These are phyloP conservation scores for Saccharomyces hybrid DNA, from an alignment of 1,139 yeast species.

Conservation along the genomic window DNA sequence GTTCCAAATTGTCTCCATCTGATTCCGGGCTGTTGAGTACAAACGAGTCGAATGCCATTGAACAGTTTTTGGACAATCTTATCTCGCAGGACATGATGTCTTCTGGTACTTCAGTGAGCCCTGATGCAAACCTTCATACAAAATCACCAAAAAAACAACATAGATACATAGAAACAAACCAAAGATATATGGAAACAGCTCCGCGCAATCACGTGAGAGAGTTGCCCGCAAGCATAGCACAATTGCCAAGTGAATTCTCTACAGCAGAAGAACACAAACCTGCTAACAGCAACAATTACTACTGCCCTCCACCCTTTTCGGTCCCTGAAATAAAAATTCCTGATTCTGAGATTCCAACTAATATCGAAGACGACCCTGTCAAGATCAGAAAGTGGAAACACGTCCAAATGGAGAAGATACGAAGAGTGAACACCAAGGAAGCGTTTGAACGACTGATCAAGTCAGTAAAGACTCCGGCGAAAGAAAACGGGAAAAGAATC, in stretches of 20 bases:
- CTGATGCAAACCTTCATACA: not conserved
- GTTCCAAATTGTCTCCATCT: not conserved
- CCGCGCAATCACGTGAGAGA: not conserved
- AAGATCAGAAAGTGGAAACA: constrained; percentile 30
- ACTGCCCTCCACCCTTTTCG: constrained; percentile 10
- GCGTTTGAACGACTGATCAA: constrained; percentile 25
- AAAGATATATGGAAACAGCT: not conserved
- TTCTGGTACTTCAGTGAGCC: not conserved
- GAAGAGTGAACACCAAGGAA: constrained; percentile 28
- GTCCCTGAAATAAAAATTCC: constrained; percentile 25
- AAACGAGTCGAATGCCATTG: constrained; percentile 30
- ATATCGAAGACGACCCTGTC: constrained; percentile 15
- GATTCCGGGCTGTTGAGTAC: constrained; percentile 23
- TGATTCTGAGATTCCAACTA: constrained; percentile 20
- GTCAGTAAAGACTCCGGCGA: constrained; percentile 18
- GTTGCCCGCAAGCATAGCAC: not conserved
- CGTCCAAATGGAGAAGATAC: constrained; percentile 28
- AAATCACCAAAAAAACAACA: not conserved
- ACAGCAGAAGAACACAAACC: constrained; percentile 2
- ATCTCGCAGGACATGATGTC: constrained; percentile 6
- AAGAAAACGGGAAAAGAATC: constrained; percentile 21
- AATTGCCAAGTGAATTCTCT: not conserved
- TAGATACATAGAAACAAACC: not conserved
- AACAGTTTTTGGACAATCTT: constrained; percentile 27
- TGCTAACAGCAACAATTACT: constrained; percentile 2